Evolutionary conservation across 2,329 filamentous ascomycete genomes (phyloP).

Genomic region (Boeremia lycopersici): DNA sequence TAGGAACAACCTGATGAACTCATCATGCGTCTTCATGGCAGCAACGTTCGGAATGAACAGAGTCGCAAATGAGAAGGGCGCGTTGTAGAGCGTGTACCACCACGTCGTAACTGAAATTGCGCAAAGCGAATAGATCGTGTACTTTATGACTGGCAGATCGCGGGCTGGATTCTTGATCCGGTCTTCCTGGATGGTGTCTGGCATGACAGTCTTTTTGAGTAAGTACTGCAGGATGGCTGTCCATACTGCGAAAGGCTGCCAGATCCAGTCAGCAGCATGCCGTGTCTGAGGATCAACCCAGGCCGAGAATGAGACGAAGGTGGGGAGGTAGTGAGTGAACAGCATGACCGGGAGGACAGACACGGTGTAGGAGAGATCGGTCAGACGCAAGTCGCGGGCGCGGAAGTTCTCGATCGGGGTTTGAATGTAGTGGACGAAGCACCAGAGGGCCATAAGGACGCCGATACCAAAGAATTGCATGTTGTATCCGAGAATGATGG

Average conservation of each 20-base stretch:
- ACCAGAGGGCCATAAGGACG: slow-evolving; percentile 18
- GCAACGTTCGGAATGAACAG: slow-evolving; percentile 18
- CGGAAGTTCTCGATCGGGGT: slow-evolving; percentile 22
- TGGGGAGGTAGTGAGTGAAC: slow-evolving; percentile 15
- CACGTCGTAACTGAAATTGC: slow-evolving; percentile 13
- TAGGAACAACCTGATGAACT: slow-evolving; percentile 19
- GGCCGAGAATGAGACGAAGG: background rate
- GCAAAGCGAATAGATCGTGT: slow-evolving; percentile 18
- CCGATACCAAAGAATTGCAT: slow-evolving; percentile 19
- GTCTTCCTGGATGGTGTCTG: slow-evolving; percentile 16
- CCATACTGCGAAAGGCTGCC: slow-evolving; percentile 22
- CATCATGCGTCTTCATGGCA: slow-evolving; percentile 9
- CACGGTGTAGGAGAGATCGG: slow-evolving; percentile 19
- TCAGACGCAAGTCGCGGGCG: slow-evolving; percentile 20
- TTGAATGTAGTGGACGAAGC: slow-evolving; percentile 20
- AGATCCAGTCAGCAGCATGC: slow-evolving; percentile 19
- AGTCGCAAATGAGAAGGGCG: slow-evolving; percentile 10
- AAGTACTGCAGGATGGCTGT: slow-evolving; percentile 19
- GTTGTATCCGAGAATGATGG: slow-evolving; percentile 20
- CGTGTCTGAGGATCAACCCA: slow-evolving; percentile 17
- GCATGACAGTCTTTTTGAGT: slow-evolving; percentile 21
- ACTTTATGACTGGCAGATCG: slow-evolving; percentile 19
- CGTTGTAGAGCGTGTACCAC: slow-evolving; percentile 19
- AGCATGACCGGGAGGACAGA: slow-evolving; percentile 19
- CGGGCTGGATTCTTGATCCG: slow-evolving; percentile 6